Evolutionary conservation across 805 yeast species (phyloP).

Genomic region (Ogataea chonburiensis): DNA sequence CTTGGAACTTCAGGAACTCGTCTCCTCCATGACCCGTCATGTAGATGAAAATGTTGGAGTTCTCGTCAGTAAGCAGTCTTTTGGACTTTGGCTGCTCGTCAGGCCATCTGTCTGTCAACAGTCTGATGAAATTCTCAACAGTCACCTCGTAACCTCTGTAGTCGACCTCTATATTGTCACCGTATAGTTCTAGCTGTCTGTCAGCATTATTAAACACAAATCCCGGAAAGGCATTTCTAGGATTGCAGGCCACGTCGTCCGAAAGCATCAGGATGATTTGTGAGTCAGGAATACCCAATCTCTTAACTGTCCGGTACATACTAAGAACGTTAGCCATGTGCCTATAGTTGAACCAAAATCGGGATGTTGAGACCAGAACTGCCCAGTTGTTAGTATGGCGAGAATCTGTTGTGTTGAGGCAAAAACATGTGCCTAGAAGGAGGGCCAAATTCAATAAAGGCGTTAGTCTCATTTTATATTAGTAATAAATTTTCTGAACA

Average conservation of each 20-base stretch:
- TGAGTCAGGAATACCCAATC: slow-evolving; percentile 96
- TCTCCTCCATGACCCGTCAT: slow-evolving; percentile 99
- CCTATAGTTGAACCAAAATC: slow-evolving; percentile 98
- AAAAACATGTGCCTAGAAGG: slow-evolving; percentile 3
- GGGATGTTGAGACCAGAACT: slow-evolving; percentile 89
- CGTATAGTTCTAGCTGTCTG: slow-evolving; percentile 88
- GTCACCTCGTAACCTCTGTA: slow-evolving; percentile 98
- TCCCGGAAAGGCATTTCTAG: slow-evolving; percentile 94
- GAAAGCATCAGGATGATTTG: slow-evolving; percentile 94
- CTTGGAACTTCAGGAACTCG: slow-evolving; percentile 95
- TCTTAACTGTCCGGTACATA: slow-evolving; percentile 91
- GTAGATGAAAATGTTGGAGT: slow-evolving; percentile 89
- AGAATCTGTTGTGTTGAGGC: slow-evolving; percentile 23
- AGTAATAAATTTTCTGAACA: no score
- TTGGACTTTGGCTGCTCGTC: slow-evolving; percentile 91
- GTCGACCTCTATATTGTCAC: slow-evolving; percentile 93
- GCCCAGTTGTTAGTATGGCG: slow-evolving; percentile 75
- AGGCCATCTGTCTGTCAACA: slow-evolving; percentile 94
- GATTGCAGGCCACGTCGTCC: slow-evolving; percentile 96
- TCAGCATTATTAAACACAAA: slow-evolving; percentile 93
- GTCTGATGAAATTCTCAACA: slow-evolving; percentile 90
- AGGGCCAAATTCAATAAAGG: slow-evolving; percentile 1
- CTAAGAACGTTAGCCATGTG: slow-evolving; percentile 96
- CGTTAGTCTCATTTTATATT: not conserved
- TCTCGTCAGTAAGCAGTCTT: slow-evolving; percentile 86